phyloP scores from a whole-genome alignment of 257 asterid genomes.

The Plantago elongata region DNA sequence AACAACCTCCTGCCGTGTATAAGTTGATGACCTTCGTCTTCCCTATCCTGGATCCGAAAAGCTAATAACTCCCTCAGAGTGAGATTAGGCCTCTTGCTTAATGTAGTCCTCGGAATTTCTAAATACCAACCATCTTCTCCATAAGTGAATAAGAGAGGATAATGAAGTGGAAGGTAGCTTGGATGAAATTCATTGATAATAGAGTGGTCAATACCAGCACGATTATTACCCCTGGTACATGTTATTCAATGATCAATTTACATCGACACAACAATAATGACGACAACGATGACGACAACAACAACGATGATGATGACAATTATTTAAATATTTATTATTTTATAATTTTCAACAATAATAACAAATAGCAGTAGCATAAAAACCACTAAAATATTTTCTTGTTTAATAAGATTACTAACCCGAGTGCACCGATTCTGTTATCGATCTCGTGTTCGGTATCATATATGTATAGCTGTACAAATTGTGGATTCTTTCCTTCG shows the following conservation, averaged over 20 bases:
- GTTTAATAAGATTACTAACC: neutral
- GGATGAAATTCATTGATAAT: neutral
- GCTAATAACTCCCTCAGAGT: neutral
- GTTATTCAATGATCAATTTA: too few relatives aligned
- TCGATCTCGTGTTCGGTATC: neutral
- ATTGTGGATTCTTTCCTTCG: neutral
- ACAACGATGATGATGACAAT: neutral
- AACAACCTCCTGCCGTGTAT: neutral
- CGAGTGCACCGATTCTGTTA: neutral
- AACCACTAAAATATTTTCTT: too few relatives aligned
- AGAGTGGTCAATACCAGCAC: neutral
- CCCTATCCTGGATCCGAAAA: neutral
- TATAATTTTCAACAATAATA: too few relatives aligned
- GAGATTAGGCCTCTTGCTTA: neutral
- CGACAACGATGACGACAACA: too few relatives aligned
- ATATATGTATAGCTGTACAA: neutral
- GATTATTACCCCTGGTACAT: too few relatives aligned
- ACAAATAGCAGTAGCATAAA: too few relatives aligned
- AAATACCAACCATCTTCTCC: neutral
- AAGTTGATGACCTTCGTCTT: neutral
- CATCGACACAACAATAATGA: too few relatives aligned
- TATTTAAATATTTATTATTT: too few relatives aligned
- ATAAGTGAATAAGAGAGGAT: neutral
- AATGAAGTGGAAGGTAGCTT: neutral
- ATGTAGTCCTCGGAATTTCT: neutral